Conservation (phyloP, 495 filamentous ascomycete genomes). For the Pyrenula massariospora region DNA sequence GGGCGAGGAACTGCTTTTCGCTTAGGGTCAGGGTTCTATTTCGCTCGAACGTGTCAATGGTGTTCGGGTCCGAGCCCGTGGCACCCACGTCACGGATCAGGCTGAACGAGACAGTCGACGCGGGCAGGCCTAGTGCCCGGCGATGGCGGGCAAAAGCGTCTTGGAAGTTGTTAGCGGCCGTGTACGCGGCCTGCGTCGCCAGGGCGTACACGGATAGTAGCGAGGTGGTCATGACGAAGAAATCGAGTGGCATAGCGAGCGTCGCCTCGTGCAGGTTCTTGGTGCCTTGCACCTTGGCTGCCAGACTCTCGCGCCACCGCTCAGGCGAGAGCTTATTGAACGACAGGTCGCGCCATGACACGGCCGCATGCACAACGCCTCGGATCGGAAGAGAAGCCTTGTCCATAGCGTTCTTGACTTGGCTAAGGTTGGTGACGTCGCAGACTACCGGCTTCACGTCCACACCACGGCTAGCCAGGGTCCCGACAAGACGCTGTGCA, state of each 20-base stretch:
- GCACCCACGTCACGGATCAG: constrained; percentile 10
- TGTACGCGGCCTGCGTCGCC: background rate
- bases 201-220: background rate
- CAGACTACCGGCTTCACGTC: constrained; percentile 18
- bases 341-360: constrained; percentile 7
- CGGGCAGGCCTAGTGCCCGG: constrained; percentile 8
- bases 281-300: constrained; percentile 22
- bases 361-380: constrained; percentile 14
- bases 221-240: constrained; percentile 1
- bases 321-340: constrained; percentile 12
- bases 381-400: constrained; percentile 7
- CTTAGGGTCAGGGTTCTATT: no score
- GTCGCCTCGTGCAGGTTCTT: constrained; percentile 13
- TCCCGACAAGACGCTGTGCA: constrained; percentile 2
- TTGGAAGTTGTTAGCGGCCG: constrained; percentile 7
- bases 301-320: no score
- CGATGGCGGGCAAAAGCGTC: constrained; percentile 11
- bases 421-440: constrained; percentile 24
- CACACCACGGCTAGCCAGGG: constrained; percentile 5
- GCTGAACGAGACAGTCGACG: constrained; percentile 10
- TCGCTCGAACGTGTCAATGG: background rate
- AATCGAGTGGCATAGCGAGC: background rate
- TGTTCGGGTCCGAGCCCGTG: background rate
- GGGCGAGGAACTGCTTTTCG: constrained; percentile 4
- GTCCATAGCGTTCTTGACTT: constrained; percentile 7